Evolutionary conservation across 108 stramenopile genomes (phyloP).

Genomic region (Nannochloropsis oceanica): DNA sequence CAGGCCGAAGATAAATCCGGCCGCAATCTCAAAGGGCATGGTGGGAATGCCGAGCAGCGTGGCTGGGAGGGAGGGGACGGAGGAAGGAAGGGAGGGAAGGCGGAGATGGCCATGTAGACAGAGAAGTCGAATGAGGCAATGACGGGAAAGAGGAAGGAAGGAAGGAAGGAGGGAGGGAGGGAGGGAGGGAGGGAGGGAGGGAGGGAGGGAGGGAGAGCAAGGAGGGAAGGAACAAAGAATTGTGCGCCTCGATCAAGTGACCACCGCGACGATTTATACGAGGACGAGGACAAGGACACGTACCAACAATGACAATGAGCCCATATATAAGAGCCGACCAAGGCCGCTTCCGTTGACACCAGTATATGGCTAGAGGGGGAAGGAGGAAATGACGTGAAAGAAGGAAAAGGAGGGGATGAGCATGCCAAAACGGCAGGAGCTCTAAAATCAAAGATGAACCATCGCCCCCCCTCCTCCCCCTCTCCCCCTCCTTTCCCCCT

Average conservation of each 20-base stretch:
- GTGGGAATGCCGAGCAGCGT: too few relatives aligned
- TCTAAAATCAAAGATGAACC: too few relatives aligned
- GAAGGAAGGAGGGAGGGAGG: not conserved
- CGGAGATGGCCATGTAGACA: not conserved
- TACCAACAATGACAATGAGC: not conserved
- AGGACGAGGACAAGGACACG: not conserved
- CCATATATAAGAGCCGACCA: not conserved
- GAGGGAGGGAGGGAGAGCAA: not conserved
- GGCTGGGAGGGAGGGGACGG: not conserved
- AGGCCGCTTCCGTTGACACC: not conserved
- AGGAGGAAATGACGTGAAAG: not conserved
- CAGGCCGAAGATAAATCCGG: too few relatives aligned
- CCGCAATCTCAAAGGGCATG: too few relatives aligned
- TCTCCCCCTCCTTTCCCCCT: not conserved
- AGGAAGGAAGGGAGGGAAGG: not conserved
- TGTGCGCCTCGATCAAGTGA: not conserved
- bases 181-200: not conserved
- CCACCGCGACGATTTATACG: not conserved
- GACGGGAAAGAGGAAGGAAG: not conserved
- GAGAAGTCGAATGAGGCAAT: too few relatives aligned
- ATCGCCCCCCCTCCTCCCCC: not conserved
- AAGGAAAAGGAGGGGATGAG: not conserved
- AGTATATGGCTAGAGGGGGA: not conserved
- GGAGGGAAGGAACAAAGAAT: not conserved
- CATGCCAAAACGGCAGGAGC: not conserved